phyloP scores from a whole-genome alignment of 2,329 filamentous ascomycete genomes.

The Thielaviopsis musarum region DNA sequence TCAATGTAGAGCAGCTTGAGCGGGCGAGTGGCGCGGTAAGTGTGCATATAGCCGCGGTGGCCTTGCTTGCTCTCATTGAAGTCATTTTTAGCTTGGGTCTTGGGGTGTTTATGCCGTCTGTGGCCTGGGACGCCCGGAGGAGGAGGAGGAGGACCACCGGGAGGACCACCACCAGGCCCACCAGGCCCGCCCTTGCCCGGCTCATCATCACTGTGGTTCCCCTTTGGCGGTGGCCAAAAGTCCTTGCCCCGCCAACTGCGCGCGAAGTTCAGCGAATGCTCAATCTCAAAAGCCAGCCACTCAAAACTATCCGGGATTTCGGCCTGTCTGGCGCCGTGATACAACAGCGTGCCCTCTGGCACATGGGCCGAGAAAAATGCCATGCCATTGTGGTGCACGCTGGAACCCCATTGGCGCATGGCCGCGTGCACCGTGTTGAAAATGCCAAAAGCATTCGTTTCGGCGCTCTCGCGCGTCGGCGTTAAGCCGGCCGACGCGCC shows the following conservation, averaged over 20 bases:
- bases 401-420: conserved; percentile 58
- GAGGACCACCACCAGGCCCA: not conserved
- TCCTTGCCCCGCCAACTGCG: conserved; percentile 14
- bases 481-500: not conserved
- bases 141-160: not conserved
- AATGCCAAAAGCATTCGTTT: conserved; percentile 41
- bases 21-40: conserved; percentile 40
- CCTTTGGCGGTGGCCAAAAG: not conserved
- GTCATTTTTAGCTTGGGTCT: conserved; percentile 10
- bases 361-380: conserved; percentile 50
- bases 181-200: not conserved
- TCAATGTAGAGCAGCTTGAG: conserved; percentile 52
- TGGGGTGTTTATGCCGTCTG: not conserved
- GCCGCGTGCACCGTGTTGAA: conserved; percentile 60
- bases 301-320: conserved; percentile 37
- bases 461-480: conserved; percentile 22
- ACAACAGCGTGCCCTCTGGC: conserved; percentile 46
- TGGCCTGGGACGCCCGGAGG: too few relatives aligned
- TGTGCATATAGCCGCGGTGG: conserved; percentile 45
- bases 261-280: conserved; percentile 54
- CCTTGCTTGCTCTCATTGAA: conserved; percentile 11
- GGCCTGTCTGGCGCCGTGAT: conserved; percentile 40
- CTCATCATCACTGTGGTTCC: not conserved
- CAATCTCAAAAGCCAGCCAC: conserved; percentile 63
- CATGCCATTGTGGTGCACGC: conserved; percentile 60